Evolutionary conservation across 192 early-diverging fungal species (phyloP), one percentile per base, ranked within the genome.

Genomic region (Polychytrium aggregatum): DNA sequence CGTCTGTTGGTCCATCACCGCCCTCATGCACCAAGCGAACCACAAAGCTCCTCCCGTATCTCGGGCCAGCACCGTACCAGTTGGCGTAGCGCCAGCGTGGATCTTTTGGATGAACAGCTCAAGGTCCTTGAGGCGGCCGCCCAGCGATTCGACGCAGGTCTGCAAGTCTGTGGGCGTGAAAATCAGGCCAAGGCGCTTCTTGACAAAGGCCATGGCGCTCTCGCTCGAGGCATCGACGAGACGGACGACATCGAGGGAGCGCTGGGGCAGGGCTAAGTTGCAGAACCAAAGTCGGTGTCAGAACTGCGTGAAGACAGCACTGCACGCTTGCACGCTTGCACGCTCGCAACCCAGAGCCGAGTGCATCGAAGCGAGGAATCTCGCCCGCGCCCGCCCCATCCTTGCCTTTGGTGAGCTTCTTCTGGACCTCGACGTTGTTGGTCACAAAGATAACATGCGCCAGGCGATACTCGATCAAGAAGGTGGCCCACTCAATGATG

Each of bases 371-470:
- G n/a, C n/a, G n/a, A n/a, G n/a, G n/a, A n/a, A n/a, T n/a, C n/a
- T n/a, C n/a, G n/a, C n/a, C n/a, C n/a, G n/a, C n/a, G n/a, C n/a
- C n/a, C n/a, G n/a, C n/a, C n/a, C n/a, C n/a, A n/a, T n/a, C 14
- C 41, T 41, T 70, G 86, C 85, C 69, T 70, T 76, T 82, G 46
- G 77, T 74, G 11, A 95, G 56, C 3, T 67, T 71, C 50, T 86
- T 88, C 27, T 66, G 58, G 0, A 67, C 66, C 27, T 30, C 51
- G 34, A 70, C 60, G 56, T 84, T 89, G 52, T 82, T 76, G 50
- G 76, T 82, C 4, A 89, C 78, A 55, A 96, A 87, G 16, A 98
- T 65, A 18, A 95, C 90, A 64, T 98, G 88, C 2, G 91, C 92
- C 40, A 90, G 58, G 29, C 82, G 76, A 70, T 75, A 81, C 43